Conservation (phyloP, 108 stramenopile genomes). For the Parietichytrium sp. region DNA sequence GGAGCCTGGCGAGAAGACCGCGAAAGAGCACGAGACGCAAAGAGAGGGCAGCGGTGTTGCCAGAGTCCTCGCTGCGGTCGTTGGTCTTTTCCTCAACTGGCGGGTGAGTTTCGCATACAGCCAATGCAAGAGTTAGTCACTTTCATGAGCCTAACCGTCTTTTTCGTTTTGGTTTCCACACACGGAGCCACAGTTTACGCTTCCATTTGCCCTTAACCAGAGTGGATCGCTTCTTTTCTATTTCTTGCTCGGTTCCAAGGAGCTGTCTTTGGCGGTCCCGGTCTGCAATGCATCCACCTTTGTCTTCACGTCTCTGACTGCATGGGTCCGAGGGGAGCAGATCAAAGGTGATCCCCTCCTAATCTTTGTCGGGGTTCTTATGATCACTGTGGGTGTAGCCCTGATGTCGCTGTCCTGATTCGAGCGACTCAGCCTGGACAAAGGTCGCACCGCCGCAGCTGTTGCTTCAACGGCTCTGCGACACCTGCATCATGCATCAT, state of each 20-base stretch:
- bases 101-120: background rate
- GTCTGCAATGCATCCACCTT: slow-evolving; percentile 27
- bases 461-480: too few relatives aligned
- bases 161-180: background rate
- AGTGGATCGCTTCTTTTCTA: slow-evolving; percentile 32
- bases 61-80: background rate
- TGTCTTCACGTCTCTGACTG: slow-evolving; percentile 8
- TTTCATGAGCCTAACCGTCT: background rate
- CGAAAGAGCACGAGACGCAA: background rate
- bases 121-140: background rate
- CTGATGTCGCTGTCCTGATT: slow-evolving; percentile 30
- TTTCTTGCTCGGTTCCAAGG: background rate
- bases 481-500: too few relatives aligned
- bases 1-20: background rate
- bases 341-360: background rate
- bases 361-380: background rate
- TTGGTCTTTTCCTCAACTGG: background rate
- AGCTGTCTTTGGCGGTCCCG: slow-evolving; percentile 12
- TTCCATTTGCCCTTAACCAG: slow-evolving; percentile 7
- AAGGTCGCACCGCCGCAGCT: too few relatives aligned
- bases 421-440: too few relatives aligned
- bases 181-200: background rate
- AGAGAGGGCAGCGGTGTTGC: background rate
- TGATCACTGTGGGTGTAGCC: slow-evolving; percentile 1
- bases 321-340: slow-evolving; percentile 17